phyloP scores from a whole-genome alignment of 305 asterid species.

The Plantago lanceolata region DNA sequence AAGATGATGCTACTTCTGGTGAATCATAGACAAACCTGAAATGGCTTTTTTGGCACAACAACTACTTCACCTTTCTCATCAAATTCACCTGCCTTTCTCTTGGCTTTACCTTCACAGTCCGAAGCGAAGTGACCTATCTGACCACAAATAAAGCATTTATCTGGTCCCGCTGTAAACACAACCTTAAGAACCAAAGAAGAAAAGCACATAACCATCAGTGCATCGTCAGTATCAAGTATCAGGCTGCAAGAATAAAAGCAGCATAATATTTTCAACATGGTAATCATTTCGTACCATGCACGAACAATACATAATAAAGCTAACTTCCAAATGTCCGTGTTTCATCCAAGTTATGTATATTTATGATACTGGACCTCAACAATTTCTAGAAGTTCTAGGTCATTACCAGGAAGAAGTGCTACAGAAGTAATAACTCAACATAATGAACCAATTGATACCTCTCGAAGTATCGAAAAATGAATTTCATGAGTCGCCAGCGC shows the following conservation, averaged over 20 bases:
- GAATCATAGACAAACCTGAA: constrained; percentile 49
- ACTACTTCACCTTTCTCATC: constrained; percentile 86
- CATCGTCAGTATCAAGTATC: constrained; percentile 15
- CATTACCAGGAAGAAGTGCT: constrained; percentile 2
- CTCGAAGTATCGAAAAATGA: constrained; percentile 87
- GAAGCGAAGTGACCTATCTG: constrained; percentile 98
- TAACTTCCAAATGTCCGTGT: neutral
- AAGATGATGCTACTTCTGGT: constrained; percentile 11
- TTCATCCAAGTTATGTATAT: neutral
- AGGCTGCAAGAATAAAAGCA: constrained; percentile 12
- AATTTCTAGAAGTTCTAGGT: constrained; percentile 10
- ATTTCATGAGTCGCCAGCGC: constrained; percentile 79
- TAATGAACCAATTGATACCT: constrained; percentile 42
- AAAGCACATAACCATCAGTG: constrained; percentile 19
- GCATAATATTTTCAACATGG: constrained; percentile 4
- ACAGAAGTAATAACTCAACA: constrained; percentile 3
- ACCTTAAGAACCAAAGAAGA: constrained; percentile 45
- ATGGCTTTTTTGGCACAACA: constrained; percentile 78
- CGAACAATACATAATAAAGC: constrained; percentile 14
- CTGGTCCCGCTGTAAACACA: constrained; percentile 84
- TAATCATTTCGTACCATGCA: constrained; percentile 14
- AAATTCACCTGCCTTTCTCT: constrained; percentile 91
- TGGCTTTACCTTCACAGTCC: constrained; percentile 84
- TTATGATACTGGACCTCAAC: neutral
- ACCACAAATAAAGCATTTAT: constrained; percentile 93